Conservation (phyloP, 176 grass and related monocot genomes). For the Tillandsia leiboldiana region DNA sequence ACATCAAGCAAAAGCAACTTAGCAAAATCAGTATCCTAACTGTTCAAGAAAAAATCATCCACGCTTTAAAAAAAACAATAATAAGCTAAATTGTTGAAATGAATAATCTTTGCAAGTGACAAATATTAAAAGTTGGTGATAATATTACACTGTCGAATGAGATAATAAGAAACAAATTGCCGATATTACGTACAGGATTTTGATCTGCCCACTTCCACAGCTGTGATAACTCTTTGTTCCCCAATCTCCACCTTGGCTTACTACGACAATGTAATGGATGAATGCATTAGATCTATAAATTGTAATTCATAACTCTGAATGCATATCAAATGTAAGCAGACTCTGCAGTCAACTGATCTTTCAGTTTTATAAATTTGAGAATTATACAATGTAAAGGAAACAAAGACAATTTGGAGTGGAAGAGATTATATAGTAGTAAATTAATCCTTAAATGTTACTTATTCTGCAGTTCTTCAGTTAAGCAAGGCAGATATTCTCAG, state of each 20-base stretch:
- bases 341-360: not conserved
- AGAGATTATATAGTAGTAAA: too few species aligned
- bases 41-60: too few species aligned
- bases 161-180: slow-evolving; percentile 2
- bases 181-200: slow-evolving; percentile 67
- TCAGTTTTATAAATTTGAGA: not conserved
- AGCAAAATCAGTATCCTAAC: too few species aligned
- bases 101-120: not conserved
- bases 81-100: not conserved
- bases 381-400: too few species aligned
- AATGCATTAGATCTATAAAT: slow-evolving; percentile 10
- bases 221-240: slow-evolving; percentile 88
- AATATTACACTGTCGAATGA: not conserved
- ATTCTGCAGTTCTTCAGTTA: too few species aligned
- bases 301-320: not conserved
- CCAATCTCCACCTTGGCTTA: slow-evolving; percentile 74
- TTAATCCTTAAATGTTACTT: too few species aligned
- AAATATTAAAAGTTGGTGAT: not conserved
- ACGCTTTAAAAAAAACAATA: not conserved
- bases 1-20: too few species aligned
- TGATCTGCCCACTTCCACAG: slow-evolving; percentile 97
- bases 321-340: not conserved
- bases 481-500: too few species aligned
- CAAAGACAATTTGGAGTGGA: too few species aligned
- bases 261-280: slow-evolving; percentile 33